Evolutionary conservation across 306 rosid species (phyloP), one percentile per base, ranked within the genome.

Genomic region (Hippophae gyantsensis): DNA sequence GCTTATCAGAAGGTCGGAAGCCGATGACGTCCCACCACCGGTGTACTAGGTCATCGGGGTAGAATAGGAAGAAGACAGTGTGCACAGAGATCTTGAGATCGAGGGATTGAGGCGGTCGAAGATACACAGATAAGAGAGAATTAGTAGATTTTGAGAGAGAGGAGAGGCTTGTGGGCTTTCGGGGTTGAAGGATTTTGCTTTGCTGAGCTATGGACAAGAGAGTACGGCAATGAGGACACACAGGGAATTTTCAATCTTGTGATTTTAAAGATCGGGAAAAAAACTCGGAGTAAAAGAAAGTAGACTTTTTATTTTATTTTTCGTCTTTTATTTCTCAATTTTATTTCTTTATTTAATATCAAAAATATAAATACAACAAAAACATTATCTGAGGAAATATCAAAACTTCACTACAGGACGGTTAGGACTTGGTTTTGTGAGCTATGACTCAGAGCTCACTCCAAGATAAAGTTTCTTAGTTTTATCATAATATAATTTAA

Each of bases 31-130:
- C 62, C 80, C 81, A 79, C 69, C 83, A 49, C 53, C 62, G 79
- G 68, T 62, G 70, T 8, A 60, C 81, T 78, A 89, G 65, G 79
- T 76, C 76, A 71, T 70, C 58, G 55, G 64, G 47, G 64, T 53
- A 27, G 42, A 62, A 44, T 56, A 13, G 61, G 59, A 13, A 52
- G 66, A 13, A 58, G 57, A 53, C 69, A 69, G 76, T 62, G 74
- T 42, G 71, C 9, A 52, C 23, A 48, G 54, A 23, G 67, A 46
- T n/a, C 54, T 44, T 10, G 77, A 56, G 49, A 59, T 23, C 43
- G 45, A 75, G 53, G 9, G 56, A 62, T 26, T 64, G 82, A 68
- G 71, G 82, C 82, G 82, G 87, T 76, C 74, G 77, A 61, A 52
- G 59, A 59, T 60, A 59, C 66, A 52, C 43, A 52, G 65, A 4